Conservation (phyloP, 179 eudicot genomes). For the Silene noctiflora region DNA sequence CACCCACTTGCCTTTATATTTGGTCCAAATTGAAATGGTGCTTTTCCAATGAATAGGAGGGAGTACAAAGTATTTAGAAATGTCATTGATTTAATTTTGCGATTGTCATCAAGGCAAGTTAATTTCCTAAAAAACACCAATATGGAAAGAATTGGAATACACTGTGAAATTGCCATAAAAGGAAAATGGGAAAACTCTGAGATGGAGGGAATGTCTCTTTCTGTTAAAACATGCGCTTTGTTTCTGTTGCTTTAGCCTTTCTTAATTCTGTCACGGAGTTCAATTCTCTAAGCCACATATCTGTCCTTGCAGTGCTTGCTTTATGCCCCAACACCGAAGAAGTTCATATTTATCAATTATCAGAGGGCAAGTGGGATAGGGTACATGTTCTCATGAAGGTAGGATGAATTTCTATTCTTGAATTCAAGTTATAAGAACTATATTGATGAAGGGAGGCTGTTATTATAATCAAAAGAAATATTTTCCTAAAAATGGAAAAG, state of each 20-base stretch:
- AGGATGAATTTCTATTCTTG: not conserved
- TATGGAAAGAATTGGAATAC: not conserved
- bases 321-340: slow-evolving; percentile 89
- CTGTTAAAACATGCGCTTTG: not conserved
- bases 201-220: not conserved
- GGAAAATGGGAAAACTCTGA: not conserved
- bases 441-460: slow-evolving; percentile 6
- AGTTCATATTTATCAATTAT: slow-evolving; percentile 74
- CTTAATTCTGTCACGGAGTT: not conserved
- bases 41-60: too few species aligned
- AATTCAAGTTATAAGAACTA: not conserved
- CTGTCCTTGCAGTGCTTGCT: slow-evolving; percentile 70
- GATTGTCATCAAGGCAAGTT: not conserved
- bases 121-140: not conserved
- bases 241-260: not conserved
- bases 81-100: not conserved
- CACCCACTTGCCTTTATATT: too few species aligned
- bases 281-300: not conserved
- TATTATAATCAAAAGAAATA: not conserved
- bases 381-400: slow-evolving; percentile 91
- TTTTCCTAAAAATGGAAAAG: not conserved
- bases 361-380: slow-evolving; percentile 86
- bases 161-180: not conserved
- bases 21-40: too few species aligned
- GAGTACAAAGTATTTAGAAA: not conserved